Evolutionary conservation across 495 filamentous ascomycete species (phyloP), one percentile per base, ranked within the genome.

Genomic region (Trichoderma orchidacearum): DNA sequence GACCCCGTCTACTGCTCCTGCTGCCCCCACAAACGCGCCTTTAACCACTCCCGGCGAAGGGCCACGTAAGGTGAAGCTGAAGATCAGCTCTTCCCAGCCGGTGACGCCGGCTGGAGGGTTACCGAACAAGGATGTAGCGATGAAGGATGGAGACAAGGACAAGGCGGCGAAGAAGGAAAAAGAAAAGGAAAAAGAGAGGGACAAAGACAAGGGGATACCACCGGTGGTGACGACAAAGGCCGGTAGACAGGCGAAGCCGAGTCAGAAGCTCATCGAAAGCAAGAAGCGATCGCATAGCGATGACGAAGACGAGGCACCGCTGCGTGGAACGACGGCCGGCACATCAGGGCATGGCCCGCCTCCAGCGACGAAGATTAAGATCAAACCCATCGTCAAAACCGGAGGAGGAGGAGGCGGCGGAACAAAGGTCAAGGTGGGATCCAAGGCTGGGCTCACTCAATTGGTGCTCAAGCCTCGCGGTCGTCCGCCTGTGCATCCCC

Each of bases 401-500:
- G 81, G 82, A 61, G 11, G 1, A 13, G 41, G 41, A 25, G 41
- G 21, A 25, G 41, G 41, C 21, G 41, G 41, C 21, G 41, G 18
- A 13, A 27, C 41, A 48, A 81, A 74, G 59, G 66, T 79, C 36
- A 80, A 75, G 53, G 58, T 76, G 52, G 81, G 82, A 62, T 79
- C 81, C 0, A 83, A 84, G 41, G 53, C 30, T 25, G 53, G 30
- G 30, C 53, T 34, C 12, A 55, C 53, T 31, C 53, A 55, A 34
- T 34, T 55, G 30, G 53, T 55, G 30, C 30, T 55, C 53, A 55
- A 36, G 32, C 30, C 53, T 34, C 30, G 53, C 23, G 53, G 53
- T 15, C 53, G 53, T 23, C 75, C 80, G 0, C 82, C 86, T 0
- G 72, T 71, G 23, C 77, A 87, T 52, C 81, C 81, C 15, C 73